Evolutionary conservation across 441 rosid genomes (phyloP).

Genomic region (Gossypium schwendimanii): DNA sequence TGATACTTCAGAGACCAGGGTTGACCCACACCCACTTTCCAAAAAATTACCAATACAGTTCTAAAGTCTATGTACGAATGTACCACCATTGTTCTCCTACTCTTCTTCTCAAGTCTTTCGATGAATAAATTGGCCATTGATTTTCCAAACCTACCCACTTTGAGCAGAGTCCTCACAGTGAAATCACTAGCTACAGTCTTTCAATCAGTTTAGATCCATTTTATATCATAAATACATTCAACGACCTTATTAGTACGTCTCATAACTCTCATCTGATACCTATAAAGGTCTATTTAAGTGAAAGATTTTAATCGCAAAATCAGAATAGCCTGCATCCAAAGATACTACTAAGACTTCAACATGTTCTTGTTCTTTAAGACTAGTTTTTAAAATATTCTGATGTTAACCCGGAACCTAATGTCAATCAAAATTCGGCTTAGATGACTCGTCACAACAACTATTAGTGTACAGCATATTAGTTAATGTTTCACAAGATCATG

Average conservation of each 20-base stretch:
- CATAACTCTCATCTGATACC: conserved; percentile 2
- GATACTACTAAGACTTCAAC: background rate
- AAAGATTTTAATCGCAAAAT: background rate
- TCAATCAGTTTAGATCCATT: background rate
- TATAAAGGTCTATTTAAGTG: background rate
- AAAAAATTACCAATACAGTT: conserved; percentile 10
- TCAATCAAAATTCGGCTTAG: too few relatives aligned
- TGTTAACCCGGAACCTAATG: too few relatives aligned
- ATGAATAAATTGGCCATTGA: background rate
- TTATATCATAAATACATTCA: background rate
- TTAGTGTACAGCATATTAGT: background rate
- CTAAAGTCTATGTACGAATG: conserved; percentile 5
- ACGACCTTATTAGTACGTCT: background rate
- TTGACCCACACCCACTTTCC: conserved; percentile 25
- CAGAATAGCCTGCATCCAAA: background rate
- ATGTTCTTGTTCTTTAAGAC: too few relatives aligned
- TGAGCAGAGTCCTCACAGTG: background rate
- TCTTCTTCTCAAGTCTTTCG: background rate
- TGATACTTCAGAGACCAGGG: background rate
- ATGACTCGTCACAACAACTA: too few relatives aligned
- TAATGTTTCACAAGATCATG: background rate
- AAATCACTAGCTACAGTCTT: background rate
- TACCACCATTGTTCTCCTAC: background rate
- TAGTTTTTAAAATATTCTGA: too few relatives aligned
- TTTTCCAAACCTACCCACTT: background rate